Evolutionary conservation across 768 basidiomycete genomes (phyloP).

Genomic region (Gloeopeniophorella convolvens): DNA sequence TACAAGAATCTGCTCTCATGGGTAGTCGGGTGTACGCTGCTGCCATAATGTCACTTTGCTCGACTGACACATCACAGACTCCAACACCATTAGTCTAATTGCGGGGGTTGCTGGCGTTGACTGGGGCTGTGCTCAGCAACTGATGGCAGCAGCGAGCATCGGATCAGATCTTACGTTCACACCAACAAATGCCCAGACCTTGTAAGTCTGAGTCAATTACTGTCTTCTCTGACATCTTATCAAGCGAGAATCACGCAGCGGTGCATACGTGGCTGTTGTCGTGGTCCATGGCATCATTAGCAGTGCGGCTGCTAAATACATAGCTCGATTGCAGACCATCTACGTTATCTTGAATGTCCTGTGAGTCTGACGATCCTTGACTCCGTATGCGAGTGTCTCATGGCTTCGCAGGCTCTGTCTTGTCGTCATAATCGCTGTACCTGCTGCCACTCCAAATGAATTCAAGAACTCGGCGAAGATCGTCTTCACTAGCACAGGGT

Average conservation of each 20-base stretch:
- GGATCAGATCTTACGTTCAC: no score
- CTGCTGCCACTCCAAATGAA: no score
- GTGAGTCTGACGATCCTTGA: slow-evolving; percentile 18
- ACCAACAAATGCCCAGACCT: slow-evolving; percentile 26
- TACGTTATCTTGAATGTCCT: slow-evolving; percentile 33
- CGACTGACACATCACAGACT: slow-evolving; percentile 26
- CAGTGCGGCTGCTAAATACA: slow-evolving; percentile 28
- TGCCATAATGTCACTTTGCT: background rate
- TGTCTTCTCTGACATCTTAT: background rate
- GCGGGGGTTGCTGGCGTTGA: slow-evolving; percentile 29
- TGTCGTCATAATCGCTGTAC: slow-evolving; percentile 43
- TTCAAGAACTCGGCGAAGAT: slow-evolving; percentile 55
- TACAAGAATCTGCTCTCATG: slow-evolving; percentile 34
- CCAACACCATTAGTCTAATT: slow-evolving; percentile 33
- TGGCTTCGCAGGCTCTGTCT: slow-evolving; percentile 22
- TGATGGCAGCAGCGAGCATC: slow-evolving; percentile 30
- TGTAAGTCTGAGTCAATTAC: slow-evolving; percentile 13
- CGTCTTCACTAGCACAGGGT: slow-evolving; percentile 58
- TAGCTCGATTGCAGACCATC: slow-evolving; percentile 32
- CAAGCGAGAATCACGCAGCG: slow-evolving; percentile 20
- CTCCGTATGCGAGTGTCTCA: background rate
- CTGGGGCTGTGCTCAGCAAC: slow-evolving; percentile 35
- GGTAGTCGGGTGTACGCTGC: slow-evolving; percentile 33
- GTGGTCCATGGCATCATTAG: slow-evolving; percentile 29
- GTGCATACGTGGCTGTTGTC: slow-evolving; percentile 30